These are phyloP conservation scores for Boletus sensibilis DNA, from an alignment of 768 basidiomycete genomes.

Conservation along the genomic window DNA sequence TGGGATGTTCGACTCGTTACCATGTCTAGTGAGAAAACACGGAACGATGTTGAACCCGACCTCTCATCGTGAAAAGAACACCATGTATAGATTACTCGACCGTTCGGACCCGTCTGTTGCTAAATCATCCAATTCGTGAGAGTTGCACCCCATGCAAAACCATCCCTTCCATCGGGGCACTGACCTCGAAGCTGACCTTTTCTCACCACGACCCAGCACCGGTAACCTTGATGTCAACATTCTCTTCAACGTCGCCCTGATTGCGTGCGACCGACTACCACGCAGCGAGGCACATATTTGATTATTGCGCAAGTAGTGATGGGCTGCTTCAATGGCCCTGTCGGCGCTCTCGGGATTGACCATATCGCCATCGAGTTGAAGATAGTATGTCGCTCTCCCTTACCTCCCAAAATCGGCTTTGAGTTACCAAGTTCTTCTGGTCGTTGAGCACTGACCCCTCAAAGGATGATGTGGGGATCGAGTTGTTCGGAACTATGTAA, in stretches of 20 bases:
- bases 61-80: background rate
- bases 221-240: background rate
- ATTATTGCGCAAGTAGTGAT: background rate
- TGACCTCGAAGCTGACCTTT: background rate
- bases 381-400: too few species aligned
- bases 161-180: background rate
- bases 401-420: background rate
- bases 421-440: background rate
- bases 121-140: background rate
- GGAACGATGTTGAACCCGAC: background rate
- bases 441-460: background rate
- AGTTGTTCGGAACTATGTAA: background rate
- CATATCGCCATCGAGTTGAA: background rate
- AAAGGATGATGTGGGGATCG: background rate
- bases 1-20: background rate
- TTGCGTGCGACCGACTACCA: slow-evolving; percentile 1
- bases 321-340: too few species aligned
- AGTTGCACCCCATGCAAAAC: background rate
- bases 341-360: background rate
- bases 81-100: background rate
- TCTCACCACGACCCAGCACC: background rate
- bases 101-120: background rate
- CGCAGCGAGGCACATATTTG: background rate
- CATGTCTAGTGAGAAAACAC: background rate
- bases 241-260: background rate